phyloP scores from a whole-genome alignment of 1,284 basidiomycete genomes.

The Sporisorium scitamineum region DNA sequence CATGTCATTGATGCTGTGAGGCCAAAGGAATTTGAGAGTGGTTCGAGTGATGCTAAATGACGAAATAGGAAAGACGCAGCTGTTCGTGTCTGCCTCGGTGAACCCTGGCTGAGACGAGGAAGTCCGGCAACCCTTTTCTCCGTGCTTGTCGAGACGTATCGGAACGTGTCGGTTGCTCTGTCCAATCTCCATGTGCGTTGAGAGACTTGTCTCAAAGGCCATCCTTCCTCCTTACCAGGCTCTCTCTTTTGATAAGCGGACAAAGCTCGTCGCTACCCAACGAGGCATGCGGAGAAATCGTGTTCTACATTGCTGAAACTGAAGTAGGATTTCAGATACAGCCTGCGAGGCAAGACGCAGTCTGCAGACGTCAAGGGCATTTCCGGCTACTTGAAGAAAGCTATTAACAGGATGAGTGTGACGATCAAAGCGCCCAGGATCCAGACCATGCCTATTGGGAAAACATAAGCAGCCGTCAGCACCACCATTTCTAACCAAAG shows the following conservation, averaged over 20 bases:
- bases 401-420: slow-evolving; percentile 60
- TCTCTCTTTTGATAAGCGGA: too few relatives aligned
- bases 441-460: slow-evolving; percentile 48
- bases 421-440: slow-evolving; percentile 59
- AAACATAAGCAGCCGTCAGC: neutral
- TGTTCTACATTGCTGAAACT: too few relatives aligned
- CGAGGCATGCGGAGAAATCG: too few relatives aligned
- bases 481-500: too few relatives aligned
- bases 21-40: neutral
- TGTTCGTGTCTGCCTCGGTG: too few relatives aligned
- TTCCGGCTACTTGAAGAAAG: slow-evolving; percentile 58
- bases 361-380: slow-evolving; percentile 11
- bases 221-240: neutral
- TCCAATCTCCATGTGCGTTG: neutral
- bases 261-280: too few relatives aligned
- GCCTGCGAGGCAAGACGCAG: too few relatives aligned
- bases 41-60: slow-evolving; percentile 16
- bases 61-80: slow-evolving; percentile 5
- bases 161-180: neutral
- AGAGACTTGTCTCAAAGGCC: neutral
- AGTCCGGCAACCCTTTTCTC: slow-evolving; percentile 14
- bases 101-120: slow-evolving; percentile 17
- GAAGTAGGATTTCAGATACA: too few relatives aligned
- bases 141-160: neutral
- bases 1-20: too few relatives aligned